phyloP scores from a whole-genome alignment of 2,329 filamentous ascomycete genomes.

The Fusarium sp. region DNA sequence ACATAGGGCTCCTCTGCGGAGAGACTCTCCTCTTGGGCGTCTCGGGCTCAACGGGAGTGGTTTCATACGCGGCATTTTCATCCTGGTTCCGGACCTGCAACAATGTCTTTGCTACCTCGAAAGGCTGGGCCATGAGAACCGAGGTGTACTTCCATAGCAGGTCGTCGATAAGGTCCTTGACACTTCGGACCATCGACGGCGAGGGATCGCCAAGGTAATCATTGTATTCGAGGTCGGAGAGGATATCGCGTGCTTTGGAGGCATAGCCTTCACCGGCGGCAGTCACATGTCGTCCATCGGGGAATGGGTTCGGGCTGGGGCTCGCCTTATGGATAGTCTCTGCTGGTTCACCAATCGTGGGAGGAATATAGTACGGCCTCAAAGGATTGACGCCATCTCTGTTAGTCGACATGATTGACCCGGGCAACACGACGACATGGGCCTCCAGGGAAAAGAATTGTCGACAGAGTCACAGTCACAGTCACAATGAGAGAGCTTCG shows the following conservation, averaged over 20 bases:
- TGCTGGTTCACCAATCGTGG: constrained; percentile 64
- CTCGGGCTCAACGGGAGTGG: constrained; percentile 43
- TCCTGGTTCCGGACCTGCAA: constrained; percentile 79
- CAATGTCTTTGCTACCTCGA: constrained; percentile 95
- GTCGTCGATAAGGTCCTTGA: constrained; percentile 83
- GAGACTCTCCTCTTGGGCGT: constrained; percentile 48
- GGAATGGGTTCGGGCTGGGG: constrained; percentile 60
- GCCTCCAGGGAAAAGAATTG: constrained; percentile 28
- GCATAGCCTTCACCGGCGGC: constrained; percentile 51
- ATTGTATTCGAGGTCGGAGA: constrained; percentile 92
- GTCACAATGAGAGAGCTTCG: constrained; percentile 30
- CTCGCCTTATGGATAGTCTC: constrained; percentile 52
- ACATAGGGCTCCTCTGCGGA: constrained; percentile 52
- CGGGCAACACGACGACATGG: constrained; percentile 46
- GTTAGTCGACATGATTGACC: constrained; percentile 58
- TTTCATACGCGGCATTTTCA: constrained; percentile 54
- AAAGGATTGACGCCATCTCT: constrained; percentile 71
- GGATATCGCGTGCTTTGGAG: constrained; percentile 81
- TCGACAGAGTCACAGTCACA: constrained; percentile 22
- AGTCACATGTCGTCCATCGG: constrained; percentile 59
- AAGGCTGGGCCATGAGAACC: constrained; percentile 91
- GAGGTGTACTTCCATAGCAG: constrained; percentile 92
- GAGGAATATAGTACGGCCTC: constrained; percentile 77
- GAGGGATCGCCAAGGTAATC: constrained; percentile 84
- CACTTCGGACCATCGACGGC: constrained; percentile 78